Evolutionary conservation across 352 stramenopile species (phyloP).

Genomic region (Peronospora farinosa): DNA sequence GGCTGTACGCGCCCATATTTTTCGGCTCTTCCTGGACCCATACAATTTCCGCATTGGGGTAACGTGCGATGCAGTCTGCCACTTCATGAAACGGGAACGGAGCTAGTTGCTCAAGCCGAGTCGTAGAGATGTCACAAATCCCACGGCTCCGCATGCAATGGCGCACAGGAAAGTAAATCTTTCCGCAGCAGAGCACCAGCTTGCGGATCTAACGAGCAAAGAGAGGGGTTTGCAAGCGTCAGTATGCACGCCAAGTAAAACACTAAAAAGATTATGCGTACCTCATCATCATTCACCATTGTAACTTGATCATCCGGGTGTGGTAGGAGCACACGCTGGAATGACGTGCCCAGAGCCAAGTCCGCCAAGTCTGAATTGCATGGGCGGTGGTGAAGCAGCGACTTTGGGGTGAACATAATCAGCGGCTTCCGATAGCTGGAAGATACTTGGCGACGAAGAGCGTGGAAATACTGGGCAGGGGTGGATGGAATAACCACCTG

Average conservation of each 20-base stretch:
- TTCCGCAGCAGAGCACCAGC: conserved; percentile 74
- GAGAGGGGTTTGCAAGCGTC: background rate
- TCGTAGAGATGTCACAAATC: conserved; percentile 58
- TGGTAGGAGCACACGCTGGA: conserved; percentile 62
- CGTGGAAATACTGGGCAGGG: conserved; percentile 96
- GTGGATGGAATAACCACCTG: conserved; percentile 77
- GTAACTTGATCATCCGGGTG: conserved; percentile 62
- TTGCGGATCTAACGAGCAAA: conserved; percentile 53
- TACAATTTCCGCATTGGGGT: conserved; percentile 93
- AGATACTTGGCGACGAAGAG: conserved; percentile 80
- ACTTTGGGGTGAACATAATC: conserved; percentile 79
- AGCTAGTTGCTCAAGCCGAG: conserved; percentile 82
- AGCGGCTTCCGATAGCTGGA: conserved; percentile 74
- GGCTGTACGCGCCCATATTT: conserved; percentile 97
- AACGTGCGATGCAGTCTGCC: conserved; percentile 83
- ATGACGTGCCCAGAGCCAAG: conserved; percentile 49
- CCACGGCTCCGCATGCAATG: conserved; percentile 51
- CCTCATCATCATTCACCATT: conserved; percentile 60
- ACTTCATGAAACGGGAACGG: conserved; percentile 98
- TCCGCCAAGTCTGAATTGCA: conserved; percentile 74
- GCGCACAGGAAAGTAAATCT: conserved; percentile 80
- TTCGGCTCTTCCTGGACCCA: conserved; percentile 98
- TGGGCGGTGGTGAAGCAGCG: conserved; percentile 72
- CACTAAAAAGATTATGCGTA: conserved; percentile 11
- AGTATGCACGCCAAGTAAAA: conserved; percentile 3